Base-by-base conservation (phyloP, 352 stramenopile genomes). In the Phytophthora kernoviae region DNA sequence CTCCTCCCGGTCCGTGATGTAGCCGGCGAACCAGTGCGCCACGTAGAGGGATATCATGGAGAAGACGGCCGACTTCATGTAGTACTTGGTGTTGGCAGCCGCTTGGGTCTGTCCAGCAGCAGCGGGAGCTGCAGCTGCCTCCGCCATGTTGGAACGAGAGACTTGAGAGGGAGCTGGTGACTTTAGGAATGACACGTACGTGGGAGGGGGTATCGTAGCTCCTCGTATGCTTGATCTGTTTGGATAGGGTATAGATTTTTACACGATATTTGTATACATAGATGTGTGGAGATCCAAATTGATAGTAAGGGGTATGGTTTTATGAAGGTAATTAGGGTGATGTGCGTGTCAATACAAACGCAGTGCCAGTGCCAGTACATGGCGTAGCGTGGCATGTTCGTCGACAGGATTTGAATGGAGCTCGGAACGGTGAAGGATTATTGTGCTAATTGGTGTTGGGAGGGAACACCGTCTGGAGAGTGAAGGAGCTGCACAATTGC, bases 31-130 rank as follows among this genome's bases (percentile, higher is more conserved):
- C 17, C 79, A 62, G 40, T 83, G 81, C 17, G 77, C 80, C 48
- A 88, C 24, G 40, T 77, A 81, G 39, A 92, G 61, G 54, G 80
- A 87, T 4, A 89, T 40, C 83, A 92, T 92, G 47, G 83, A 90
- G 63, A 90, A 84, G 10, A 90, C 56, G 44, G 79, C 80, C 59
- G 78, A 90, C 62, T 91, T 91, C 65, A 87, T 75, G 73, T 88
- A 87, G 52, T 74, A 76, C 42, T 79, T 83, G 42, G 75, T 79
- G 50, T 87, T 88, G 62, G 57, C 39, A 20, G 65, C 67, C 41
- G 77, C 62, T 18, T 68, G 56, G 17, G 71, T 54, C 21, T 68
- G 62, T 9, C 41, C 44, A 4, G 60, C 49, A 7, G 62, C 44
- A 4, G 60, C 40, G 12, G 47, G 43, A 24, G 68, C 42, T 26